These are phyloP conservation scores for Aspergillus chevalieri DNA, from an alignment of 2,329 filamentous ascomycete species.

Conservation along the genomic window DNA sequence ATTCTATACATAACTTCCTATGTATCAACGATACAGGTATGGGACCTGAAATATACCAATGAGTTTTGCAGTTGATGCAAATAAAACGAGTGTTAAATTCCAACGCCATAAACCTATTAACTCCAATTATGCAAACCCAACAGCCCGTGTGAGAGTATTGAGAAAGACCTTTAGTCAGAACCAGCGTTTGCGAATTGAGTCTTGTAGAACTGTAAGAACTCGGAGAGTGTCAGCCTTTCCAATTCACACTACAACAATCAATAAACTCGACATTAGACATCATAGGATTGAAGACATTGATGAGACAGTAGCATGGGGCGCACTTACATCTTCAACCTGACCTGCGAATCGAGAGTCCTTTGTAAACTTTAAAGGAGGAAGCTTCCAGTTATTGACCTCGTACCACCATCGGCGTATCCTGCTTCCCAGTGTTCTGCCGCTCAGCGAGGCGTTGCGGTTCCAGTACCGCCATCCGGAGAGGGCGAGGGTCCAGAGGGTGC, in stretches of 20 bases:
- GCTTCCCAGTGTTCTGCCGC: slow-evolving; percentile 70
- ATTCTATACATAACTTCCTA: not conserved
- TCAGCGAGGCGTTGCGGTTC: slow-evolving; percentile 73
- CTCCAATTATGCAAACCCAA: not conserved
- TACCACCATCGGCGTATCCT: slow-evolving; percentile 89
- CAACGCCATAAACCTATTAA: not conserved
- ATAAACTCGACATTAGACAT: not conserved
- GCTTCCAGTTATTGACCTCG: slow-evolving; percentile 81
- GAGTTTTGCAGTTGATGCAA: not conserved
- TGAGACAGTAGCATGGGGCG: not conserved
- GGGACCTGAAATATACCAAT: not conserved
- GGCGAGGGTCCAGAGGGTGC: slow-evolving; percentile 78
- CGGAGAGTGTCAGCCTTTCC: slow-evolving; percentile 22
- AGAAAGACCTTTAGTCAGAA: slow-evolving; percentile 18
- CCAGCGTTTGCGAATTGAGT: slow-evolving; percentile 30
- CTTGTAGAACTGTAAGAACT: slow-evolving; percentile 33
- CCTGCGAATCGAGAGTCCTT: slow-evolving; percentile 28
- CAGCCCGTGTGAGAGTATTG: not conserved
- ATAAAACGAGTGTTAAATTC: not conserved
- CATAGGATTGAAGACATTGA: not conserved
- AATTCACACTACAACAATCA: not conserved
- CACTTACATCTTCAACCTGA: slow-evolving; percentile 41
- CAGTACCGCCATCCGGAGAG: slow-evolving; percentile 84
- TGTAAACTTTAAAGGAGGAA: slow-evolving; percentile 45
- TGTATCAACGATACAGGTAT: not conserved